phyloP scores from a whole-genome alignment of 495 filamentous ascomycete species.

The Penicillium cinerascens region DNA sequence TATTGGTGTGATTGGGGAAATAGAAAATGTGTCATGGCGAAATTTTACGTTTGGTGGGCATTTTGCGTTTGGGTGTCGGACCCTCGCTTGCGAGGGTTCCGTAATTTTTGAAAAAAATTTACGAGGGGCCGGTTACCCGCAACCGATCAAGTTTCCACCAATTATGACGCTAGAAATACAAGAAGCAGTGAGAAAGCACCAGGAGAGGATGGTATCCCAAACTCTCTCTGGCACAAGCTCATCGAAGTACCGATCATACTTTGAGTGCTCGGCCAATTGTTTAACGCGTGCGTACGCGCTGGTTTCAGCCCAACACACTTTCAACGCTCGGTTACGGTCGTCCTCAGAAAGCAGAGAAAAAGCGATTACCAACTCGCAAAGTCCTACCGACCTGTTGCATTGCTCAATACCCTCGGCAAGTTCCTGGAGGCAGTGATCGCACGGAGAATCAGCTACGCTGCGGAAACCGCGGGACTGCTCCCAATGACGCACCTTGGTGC shows the following conservation, averaged over 20 bases:
- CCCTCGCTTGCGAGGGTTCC: too few species aligned
- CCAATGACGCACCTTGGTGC: background rate
- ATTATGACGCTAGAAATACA: background rate
- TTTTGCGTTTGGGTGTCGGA: too few species aligned
- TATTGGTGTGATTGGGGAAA: too few species aligned
- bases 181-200: conserved; percentile 8
- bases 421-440: background rate
- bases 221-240: conserved; percentile 6
- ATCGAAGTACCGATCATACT: background rate
- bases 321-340: background rate
- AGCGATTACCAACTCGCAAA: background rate
- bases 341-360: background rate
- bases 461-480: background rate
- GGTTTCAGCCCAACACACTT: conserved; percentile 8
- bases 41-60: too few species aligned
- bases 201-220: conserved; percentile 5
- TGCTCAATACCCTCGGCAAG: background rate
- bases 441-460: background rate
- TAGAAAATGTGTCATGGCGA: too few species aligned
- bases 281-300: conserved; percentile 1
- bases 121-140: too few species aligned
- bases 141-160: background rate
- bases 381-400: background rate
- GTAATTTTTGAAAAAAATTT: too few species aligned
- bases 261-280: background rate